Base-by-base conservation (phyloP, 257 asterid species). In the Gentiana straminea region DNA sequence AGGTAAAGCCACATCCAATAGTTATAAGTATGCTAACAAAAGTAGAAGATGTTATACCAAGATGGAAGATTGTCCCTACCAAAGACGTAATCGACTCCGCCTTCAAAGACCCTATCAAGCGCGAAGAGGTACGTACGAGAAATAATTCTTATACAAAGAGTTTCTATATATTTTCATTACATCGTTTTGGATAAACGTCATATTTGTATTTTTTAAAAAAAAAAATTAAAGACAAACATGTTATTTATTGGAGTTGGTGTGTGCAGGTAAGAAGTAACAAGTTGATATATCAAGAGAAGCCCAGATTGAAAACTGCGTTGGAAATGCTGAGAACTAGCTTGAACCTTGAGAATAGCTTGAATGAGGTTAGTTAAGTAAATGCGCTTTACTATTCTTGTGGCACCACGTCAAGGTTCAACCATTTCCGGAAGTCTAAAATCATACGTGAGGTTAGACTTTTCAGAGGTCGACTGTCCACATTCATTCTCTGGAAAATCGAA, bases 251-350 rank as follows among this genome's bases (percentile, higher is more conserved):
- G 9, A 41, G 46, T 8, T 66, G 12, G 35, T 36, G 35, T 36
- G 35, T 58, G 63, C 82, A 86, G 96, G 72, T 90, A 64, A 89
- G 95, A 8, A 75, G 81, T 62, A 91, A 91, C 77, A 74, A 70
- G 65, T 62, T 87, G 75, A 81, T 88, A 64, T 91, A 91, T 58
- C 97, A 91, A 65, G 71, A 78, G 73, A 87, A 83, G 71, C 98
- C 98, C 2, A 75, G 98, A 39, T 65, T 91, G 55, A 91, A 91
- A 70, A 91, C 98, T 0, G 98, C 98, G 3, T 69, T 91, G 61
- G 98, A 91, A 73, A 76, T 91, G 97, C 93, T 91, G 35, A 69
- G 98, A 63, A 87, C 98, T 12, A 91, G 98, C 95, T 79, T 85
- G 80, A 71, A 69, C 71, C 97, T 91, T 13, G 98, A 91, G 73